Evolutionary conservation across 2,329 filamentous ascomycete species (phyloP), one percentile per base, ranked within the genome.

Genomic region (Fusarium pseudonygamai): DNA sequence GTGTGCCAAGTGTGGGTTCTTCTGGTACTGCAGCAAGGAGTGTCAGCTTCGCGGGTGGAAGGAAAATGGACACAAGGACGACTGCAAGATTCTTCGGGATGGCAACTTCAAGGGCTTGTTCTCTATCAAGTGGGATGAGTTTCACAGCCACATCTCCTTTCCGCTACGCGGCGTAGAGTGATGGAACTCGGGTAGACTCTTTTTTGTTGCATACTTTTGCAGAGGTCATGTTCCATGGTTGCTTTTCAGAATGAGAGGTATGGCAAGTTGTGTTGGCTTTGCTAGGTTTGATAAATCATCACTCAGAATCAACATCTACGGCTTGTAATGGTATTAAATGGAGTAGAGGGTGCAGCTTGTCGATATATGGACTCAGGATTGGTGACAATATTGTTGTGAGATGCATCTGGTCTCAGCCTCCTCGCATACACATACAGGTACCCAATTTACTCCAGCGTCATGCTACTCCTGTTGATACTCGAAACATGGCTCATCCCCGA

Each of bases 1-100:
- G 32, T 76, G 69, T 26, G 43, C 47, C 20, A 60, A 49, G 39
- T 76, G 74, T 4, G 30, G 9, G 0, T n/a, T 69, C 32, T 71
- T 76, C 26, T 67, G 67, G 64, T 76, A 76, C 37, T 76, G 74
- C 18, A n/a, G 47, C 40, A 45, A 59, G 56, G 13, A 37, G 7
- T 76, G 74, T 7, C 71, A 74, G 46, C 55, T 16, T 1, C 26
- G 26, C 2, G 61, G 64, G 0, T 76, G 73, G 72, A 42, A 39
- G 2, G 52, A 66, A 18, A 70, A 71, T 3, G 65, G 50, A 0
- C 74, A 76, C 32, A 70, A 70, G 15, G 20, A 16, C 18, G 68
- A 74, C 26, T 76, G 74, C 15, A 63, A 64, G 18, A 52, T 73
- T 34, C 60, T 76, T 16, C 42, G 32, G 11, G 56, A 74, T 4